Evolutionary conservation across 2,329 filamentous ascomycete species (phyloP).

Genomic region (Raffaelea arxii): DNA sequence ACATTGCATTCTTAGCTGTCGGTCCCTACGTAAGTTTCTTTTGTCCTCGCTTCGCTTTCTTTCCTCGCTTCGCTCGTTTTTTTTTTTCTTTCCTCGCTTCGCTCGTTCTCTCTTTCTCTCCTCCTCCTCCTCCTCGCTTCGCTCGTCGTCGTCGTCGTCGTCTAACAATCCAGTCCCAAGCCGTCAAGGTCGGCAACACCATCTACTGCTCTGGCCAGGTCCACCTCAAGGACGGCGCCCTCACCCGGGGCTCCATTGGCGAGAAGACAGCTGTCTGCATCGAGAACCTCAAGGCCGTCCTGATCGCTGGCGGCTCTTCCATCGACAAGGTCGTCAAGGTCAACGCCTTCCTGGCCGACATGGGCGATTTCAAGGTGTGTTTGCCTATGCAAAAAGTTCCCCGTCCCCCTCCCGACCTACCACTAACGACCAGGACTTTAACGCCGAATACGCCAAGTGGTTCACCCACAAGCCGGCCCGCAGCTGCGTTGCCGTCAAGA

Average conservation of each 20-base stretch:
- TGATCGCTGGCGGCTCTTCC: conserved; percentile 69
- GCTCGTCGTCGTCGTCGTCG: too few species aligned
- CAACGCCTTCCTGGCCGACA: conserved; percentile 83
- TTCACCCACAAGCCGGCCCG: conserved; percentile 78
- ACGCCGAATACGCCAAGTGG: conserved; percentile 74
- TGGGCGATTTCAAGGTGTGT: conserved; percentile 69
- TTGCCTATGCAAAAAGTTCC: not conserved
- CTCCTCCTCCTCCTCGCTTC: not conserved
- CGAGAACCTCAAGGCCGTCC: conserved; percentile 74
- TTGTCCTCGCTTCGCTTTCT: not conserved
- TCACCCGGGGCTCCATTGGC: conserved; percentile 49
- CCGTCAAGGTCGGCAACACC: conserved; percentile 54
- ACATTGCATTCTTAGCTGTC: too few species aligned
- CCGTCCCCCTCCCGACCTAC: too few species aligned
- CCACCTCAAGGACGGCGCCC: conserved; percentile 48
- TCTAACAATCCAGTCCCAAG: conserved; percentile 42
- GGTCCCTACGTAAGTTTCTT: too few species aligned
- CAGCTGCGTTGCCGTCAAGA: conserved; percentile 83
- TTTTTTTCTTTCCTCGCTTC: not conserved
- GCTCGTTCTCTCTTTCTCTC: not conserved
- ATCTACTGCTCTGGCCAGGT: conserved; percentile 65
- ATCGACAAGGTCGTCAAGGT: conserved; percentile 82
- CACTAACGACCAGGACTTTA: conserved; percentile 51
- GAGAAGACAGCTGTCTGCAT: conserved; percentile 56
- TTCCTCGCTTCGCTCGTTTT: not conserved